phyloP scores from a whole-genome alignment of 805 yeast genomes.

The Kluyveromyces dobzhanskii region DNA sequence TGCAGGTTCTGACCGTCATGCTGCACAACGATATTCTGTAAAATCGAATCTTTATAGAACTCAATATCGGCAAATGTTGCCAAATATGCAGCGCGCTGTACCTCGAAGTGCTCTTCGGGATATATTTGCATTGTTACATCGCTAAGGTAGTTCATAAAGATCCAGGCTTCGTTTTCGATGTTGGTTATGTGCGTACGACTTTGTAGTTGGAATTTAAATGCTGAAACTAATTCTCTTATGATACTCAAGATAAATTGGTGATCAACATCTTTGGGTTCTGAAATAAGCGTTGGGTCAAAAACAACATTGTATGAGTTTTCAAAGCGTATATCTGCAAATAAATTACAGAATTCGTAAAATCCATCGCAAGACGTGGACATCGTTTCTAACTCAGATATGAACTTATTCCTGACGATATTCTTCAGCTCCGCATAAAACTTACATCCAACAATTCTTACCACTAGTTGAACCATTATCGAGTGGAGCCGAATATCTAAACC shows the following conservation, averaged over 20 bases:
- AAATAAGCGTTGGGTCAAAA: too few relatives aligned
- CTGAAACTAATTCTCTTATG: too few relatives aligned
- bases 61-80: neutral
- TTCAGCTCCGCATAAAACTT: neutral
- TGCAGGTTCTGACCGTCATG: too few relatives aligned
- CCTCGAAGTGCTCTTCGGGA: conserved; percentile 2
- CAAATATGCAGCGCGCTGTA: neutral
- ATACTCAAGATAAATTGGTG: too few relatives aligned
- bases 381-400: neutral
- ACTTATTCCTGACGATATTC: neutral
- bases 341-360: neutral
- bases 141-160: neutral
- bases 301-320: too few relatives aligned
- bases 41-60: neutral
- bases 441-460: neutral
- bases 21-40: neutral
- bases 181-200: too few relatives aligned
- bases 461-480: neutral
- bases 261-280: too few relatives aligned
- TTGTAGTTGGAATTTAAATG: too few relatives aligned
- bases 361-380: neutral
- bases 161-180: too few relatives aligned
- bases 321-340: neutral
- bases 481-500: neutral
- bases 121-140: neutral